Evolutionary conservation across 345 rosid genomes (phyloP), one percentile per base, ranked within the genome.

Genomic region (Draba incana): DNA sequence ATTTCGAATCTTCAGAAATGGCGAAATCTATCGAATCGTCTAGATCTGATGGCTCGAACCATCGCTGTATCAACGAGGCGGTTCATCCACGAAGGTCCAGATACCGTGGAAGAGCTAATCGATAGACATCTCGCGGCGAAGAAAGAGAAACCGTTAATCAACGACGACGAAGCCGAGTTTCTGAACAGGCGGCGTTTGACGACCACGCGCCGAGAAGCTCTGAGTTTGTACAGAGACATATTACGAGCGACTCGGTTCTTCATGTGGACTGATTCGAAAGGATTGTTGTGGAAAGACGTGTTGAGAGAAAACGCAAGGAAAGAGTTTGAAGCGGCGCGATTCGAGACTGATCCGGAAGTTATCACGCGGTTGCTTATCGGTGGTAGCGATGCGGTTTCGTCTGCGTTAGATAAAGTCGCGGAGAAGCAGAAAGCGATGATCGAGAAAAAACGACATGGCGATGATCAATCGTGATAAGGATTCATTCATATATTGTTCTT

Each of bases 181-280:
- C 68, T 80, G 62, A 80, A 68, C 58, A 83, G 81, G 70, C 86
- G 69, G 68, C 85, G 84, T 54, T 78, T 93, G 45, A 84, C 89
- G 38, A 87, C 84, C 81, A 81, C 82, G 27, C 86, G 92, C 24
- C 56, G 91, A 5, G 97, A 93, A 75, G 97, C 86, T 5, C 59
- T 90, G 84, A 74, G 79, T 70, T 86, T 93, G 33, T 93, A 93
- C 80, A 77, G 98, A 54, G 95, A 93, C 70, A 86, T 90, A 42
- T 69, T 88, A n/a, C 84, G 97, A 31, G 99, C 87, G 54, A 82
- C 86, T 25, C 85, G 92, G 39, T 93, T 85, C 80, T 93, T 87
- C 80, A 74, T 35, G 80, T 88, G 96, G 98, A 75, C 83, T 1
- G 94, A 90, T 77, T 60, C 86, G 2, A 83, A 85, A 10, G 98